These are phyloP conservation scores for Tephrocybe rancida DNA, from an alignment of 768 basidiomycete genomes.

Conservation along the genomic window DNA sequence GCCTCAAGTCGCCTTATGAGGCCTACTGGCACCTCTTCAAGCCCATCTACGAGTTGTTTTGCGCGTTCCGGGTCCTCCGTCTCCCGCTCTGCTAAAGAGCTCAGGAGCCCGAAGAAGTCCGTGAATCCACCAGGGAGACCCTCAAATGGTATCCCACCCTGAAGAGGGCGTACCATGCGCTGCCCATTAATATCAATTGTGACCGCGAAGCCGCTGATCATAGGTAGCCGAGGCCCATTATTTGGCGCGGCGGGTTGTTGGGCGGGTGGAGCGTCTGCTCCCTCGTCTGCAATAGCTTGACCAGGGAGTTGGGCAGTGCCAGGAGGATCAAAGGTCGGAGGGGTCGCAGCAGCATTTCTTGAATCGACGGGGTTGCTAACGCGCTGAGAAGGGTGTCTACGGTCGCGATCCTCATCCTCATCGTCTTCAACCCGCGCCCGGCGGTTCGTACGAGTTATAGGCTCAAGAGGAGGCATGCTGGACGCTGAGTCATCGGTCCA, in stretches of 20 bases:
- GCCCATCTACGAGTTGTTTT: slow-evolving; percentile 57
- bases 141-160: slow-evolving; percentile 7
- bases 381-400: slow-evolving; percentile 67
- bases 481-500: slow-evolving; percentile 30
- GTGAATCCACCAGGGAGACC: slow-evolving; percentile 10
- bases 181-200: slow-evolving; percentile 21
- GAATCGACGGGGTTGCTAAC: slow-evolving; percentile 27
- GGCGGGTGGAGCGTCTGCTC: neutral
- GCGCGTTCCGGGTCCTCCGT: slow-evolving; percentile 71
- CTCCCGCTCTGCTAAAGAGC: slow-evolving; percentile 31
- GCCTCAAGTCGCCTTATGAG: slow-evolving; percentile 67
- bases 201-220: slow-evolving; percentile 22
- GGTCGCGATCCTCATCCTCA: slow-evolving; percentile 60
- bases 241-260: neutral
- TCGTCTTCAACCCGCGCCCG: slow-evolving; percentile 66
- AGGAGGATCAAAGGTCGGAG: neutral
- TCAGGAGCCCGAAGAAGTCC: slow-evolving; percentile 20
- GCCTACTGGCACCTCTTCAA: slow-evolving; percentile 69
- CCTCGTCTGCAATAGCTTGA: neutral
- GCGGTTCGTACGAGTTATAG: slow-evolving; percentile 32
- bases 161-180: slow-evolving; percentile 13
- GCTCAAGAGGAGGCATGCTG: slow-evolving; percentile 31
- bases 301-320: slow-evolving; percentile 9
- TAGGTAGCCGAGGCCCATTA: slow-evolving; percentile 5
- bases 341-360: slow-evolving; percentile 9